Percentiles rank a stretch among this genome's conserved stretches.
These are phyloP conservation scores for Heterobasidion irregulare DNA, from an alignment of 1,284 basidiomycete genomes.

Conservation along the genomic window DNA sequence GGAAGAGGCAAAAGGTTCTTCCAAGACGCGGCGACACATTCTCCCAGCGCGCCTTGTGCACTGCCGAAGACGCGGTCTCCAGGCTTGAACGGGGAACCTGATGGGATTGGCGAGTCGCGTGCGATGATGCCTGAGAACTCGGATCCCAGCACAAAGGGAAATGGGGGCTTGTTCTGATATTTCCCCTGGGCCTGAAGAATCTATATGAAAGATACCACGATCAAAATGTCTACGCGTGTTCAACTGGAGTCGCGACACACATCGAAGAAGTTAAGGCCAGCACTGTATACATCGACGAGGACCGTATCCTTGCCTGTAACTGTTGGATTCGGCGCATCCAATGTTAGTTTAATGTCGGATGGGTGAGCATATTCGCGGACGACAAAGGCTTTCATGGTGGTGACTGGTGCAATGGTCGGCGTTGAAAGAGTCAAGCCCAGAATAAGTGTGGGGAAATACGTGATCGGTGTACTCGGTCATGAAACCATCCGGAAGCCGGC, in stretches of 20 bases:
- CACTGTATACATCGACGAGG: slow-evolving; percentile 76
- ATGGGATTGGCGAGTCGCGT: slow-evolving; percentile 69
- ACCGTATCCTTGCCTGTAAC: slow-evolving; percentile 40
- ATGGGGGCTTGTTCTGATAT: slow-evolving; percentile 77
- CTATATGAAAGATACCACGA: slow-evolving; percentile 23
- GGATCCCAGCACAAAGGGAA: slow-evolving; percentile 78
- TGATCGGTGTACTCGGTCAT: too few relatives aligned
- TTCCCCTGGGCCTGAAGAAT: slow-evolving; percentile 84
- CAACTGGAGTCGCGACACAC: background rate
- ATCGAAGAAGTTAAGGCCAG: slow-evolving; percentile 77
- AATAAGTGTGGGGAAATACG: background rate
- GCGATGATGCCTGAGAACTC: slow-evolving; percentile 86
- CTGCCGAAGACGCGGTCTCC: slow-evolving; percentile 90
- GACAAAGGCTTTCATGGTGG: slow-evolving; percentile 2
- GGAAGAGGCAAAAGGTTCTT: slow-evolving; percentile 50
- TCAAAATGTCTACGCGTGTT: too few relatives aligned
- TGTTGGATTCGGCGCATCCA: slow-evolving; percentile 1
- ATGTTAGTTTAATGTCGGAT: slow-evolving; percentile 3
- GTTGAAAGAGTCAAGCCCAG: background rate
- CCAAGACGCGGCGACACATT: slow-evolving; percentile 54
- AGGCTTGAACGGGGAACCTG: slow-evolving; percentile 70
- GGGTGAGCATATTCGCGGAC: slow-evolving; percentile 3
- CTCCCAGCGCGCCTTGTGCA: slow-evolving; percentile 76
- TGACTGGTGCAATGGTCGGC: background rate
- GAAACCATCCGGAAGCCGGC: too few relatives aligned